Base-by-base conservation (phyloP, 345 rosid genomes). In the Gossypium bickii region DNA sequence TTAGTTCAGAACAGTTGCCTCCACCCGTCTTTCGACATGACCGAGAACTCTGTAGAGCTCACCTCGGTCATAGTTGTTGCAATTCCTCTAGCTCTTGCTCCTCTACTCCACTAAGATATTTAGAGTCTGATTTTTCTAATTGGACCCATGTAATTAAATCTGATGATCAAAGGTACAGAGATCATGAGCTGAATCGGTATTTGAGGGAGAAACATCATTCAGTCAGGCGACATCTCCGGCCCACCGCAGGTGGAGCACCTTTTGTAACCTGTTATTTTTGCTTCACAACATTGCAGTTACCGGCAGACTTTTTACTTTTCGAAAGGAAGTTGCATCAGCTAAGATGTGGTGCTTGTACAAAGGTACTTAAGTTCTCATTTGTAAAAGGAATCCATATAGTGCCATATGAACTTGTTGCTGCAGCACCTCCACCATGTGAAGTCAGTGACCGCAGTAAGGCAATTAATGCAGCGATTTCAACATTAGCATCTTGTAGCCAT, bases 171-270 rank as follows among this genome's bases (percentile, higher is more conserved):
- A 87, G 86, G 73, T 79, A 77, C 74, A 82, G 82, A 73, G 80
- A 75, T 79, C 77, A 77, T 49, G 82, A 63, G 68, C 67, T 76
- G 76, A 85, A 78, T 76, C 87, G 74, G 77, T 79, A 82, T 22
- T 12, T 41, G 41, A 85, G 73, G 80, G 92, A 85, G 78, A 83
- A 83, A 80, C 81, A 75, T 78, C 79, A 75, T 61, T 76, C 78
- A 63, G 88, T 79, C 25, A 92, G 86, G 85, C 84, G 90, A 73
- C 90, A 86, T 80, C 70, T 88, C 77, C 84, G 89, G 27, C 97
- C 98, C 43, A 80, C 86, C 16, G 92, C 91, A 3, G 98, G 98
- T 67, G 98, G 92, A 3, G 97, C 95, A 9, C 98, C 98, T 68
- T 80, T 92, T 44, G 20, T 89, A 45, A 75, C 86, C 77, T 94